Evolutionary conservation across 768 basidiomycete species (phyloP).

Genomic region (Suillus tomentosus): DNA sequence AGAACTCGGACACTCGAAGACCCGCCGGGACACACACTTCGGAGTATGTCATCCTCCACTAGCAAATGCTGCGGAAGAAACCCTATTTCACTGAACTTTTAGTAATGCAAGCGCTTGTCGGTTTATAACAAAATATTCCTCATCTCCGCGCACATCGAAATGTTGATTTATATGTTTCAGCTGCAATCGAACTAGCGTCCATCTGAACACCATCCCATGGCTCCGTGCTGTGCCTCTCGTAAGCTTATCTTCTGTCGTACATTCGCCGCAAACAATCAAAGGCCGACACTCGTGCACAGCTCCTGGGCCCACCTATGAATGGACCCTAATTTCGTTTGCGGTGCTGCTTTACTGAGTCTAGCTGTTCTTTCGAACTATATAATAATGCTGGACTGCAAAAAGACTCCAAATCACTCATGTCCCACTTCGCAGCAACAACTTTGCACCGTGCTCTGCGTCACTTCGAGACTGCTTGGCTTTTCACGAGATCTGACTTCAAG

Average conservation of each 20-base stretch:
- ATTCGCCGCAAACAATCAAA: no score
- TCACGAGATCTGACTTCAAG: slow-evolving; percentile 38
- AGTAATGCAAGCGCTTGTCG: no score
- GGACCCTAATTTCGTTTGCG: background rate
- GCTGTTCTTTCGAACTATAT: background rate
- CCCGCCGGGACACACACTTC: no score
- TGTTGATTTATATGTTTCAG: background rate
- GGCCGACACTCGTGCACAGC: no score
- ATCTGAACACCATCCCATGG: no score
- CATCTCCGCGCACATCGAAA: background rate
- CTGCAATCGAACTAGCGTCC: background rate
- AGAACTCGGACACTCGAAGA: no score
- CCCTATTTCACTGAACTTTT: background rate
- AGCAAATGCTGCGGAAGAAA: no score
- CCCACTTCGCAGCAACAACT: background rate
- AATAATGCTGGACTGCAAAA: background rate
- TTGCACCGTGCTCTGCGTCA: slow-evolving; percentile 4
- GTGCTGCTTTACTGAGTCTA: no score
- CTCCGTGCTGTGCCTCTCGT: no score
- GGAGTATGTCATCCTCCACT: background rate
- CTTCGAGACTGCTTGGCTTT: slow-evolving; percentile 34
- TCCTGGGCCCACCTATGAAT: background rate
- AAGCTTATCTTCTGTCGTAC: no score
- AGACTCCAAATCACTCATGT: background rate
- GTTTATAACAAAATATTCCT: background rate